Evolutionary conservation across 2,329 filamentous ascomycete genomes (phyloP).

Genomic region (Aureobasidium sp.): DNA sequence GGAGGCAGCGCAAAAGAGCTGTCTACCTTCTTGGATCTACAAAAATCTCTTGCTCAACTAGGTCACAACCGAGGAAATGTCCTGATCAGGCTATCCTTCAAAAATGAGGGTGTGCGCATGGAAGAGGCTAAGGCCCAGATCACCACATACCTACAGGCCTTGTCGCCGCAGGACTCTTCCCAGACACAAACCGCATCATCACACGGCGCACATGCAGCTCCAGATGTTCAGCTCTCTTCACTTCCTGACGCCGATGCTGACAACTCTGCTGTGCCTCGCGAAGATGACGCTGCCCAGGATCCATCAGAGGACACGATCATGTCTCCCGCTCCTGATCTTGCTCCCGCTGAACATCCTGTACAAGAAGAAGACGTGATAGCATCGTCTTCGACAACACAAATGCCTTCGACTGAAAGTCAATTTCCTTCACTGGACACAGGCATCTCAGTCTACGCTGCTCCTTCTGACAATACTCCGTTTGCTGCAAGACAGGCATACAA

Average conservation of each 20-base stretch:
- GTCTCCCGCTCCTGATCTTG: conserved; percentile 20
- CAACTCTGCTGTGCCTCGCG: conserved; percentile 20
- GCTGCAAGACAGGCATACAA: conserved; percentile 61
- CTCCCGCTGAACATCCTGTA: conserved; percentile 18
- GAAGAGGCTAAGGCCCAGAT: conserved; percentile 83
- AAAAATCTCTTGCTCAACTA: conserved; percentile 81
- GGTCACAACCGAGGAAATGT: conserved; percentile 81
- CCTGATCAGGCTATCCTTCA: conserved; percentile 70
- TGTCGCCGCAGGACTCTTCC: conserved; percentile 33
- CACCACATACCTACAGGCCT: conserved; percentile 48
- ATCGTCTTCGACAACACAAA: conserved; percentile 22
- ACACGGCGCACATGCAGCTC: conserved; percentile 24
- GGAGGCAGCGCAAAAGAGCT: conserved; percentile 70
- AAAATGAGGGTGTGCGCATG: conserved; percentile 66
- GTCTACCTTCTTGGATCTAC: conserved; percentile 69
- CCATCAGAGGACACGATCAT: conserved; percentile 23
- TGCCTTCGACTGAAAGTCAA: conserved; percentile 16
- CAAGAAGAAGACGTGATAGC: conserved; percentile 23
- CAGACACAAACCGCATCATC: conserved; percentile 22
- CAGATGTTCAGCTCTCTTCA: conserved; percentile 19
- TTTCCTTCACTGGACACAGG: conserved; percentile 15
- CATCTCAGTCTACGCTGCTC: conserved; percentile 62
- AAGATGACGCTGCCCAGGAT: conserved; percentile 22
- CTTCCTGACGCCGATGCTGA: conserved; percentile 22
- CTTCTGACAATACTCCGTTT: conserved; percentile 63